Evolutionary conservation across 2,329 filamentous ascomycete species (phyloP), one percentile per base, ranked within the genome.

Genomic region (Epichloe typhina): DNA sequence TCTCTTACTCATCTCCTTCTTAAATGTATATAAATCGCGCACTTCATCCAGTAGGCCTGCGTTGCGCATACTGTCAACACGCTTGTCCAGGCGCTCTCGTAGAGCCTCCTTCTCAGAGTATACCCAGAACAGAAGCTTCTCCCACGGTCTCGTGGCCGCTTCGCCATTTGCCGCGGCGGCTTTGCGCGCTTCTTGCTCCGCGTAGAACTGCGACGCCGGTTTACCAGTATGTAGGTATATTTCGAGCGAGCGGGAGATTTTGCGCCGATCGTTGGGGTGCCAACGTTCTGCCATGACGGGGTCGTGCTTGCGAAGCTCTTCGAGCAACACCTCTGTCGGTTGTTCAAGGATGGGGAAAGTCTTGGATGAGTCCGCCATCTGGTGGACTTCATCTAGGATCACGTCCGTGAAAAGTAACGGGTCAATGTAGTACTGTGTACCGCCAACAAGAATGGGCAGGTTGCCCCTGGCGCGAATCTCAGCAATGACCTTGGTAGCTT

Each of bases 381-480:
- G 60, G 1, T 64, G 61, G 2, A 72, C 64, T 12, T 71, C 67
- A 21, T 70, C 66, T 15, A 70, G 57, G 15, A 76, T 75, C 56
- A 90, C 82, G 36, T 86, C 78, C 47, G 63, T 60, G 63, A 97
- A 95, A 3, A 98, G 74, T 15, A 98, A 74, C 1, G 88, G 82
- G 60, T 96, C 89, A 0, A 88, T 85, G 62, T 98, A 98, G 69
- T 97, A 98, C 61, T 95, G 88, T 11, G 91, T 95, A 8, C 93
- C 93, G 26, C 93, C 93, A 1, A 97, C 93, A 0, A 98, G 70
- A 31, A 98, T 89, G 0, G 93, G 93, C 12, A 96, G 66, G 55
- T 84, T 86, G 0, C 88, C 88, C 59, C 91, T 76, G 7, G 71
- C 72, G 47, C 84, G 78, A 50, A 98, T 95, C 41, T 93, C 87